Evolutionary conservation across 805 yeast species (phyloP).

Genomic region (Lipomyces spencermartinsiae): DNA sequence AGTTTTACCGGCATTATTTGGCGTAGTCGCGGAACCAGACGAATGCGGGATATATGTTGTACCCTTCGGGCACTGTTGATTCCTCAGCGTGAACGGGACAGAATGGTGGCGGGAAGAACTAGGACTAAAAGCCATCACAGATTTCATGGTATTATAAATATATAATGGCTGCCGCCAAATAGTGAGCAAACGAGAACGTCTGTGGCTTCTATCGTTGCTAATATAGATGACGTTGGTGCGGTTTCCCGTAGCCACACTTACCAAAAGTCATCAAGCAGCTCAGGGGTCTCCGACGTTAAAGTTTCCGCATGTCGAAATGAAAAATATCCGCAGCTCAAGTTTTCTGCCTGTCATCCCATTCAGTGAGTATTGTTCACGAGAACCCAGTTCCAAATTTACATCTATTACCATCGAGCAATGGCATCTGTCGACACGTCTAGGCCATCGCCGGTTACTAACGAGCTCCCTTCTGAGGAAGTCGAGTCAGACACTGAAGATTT

Average conservation of each 20-base stretch:
- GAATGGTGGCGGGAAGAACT: slow-evolving; percentile 6
- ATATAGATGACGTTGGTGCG: background rate
- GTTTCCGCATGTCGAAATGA: background rate
- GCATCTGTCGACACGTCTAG: slow-evolving; percentile 9
- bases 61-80: background rate
- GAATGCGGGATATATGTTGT: background rate
- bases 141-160: background rate
- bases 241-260: background rate
- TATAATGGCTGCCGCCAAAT: background rate
- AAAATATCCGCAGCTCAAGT: background rate
- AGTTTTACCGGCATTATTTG: background rate
- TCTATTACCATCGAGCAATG: background rate
- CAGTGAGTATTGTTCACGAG: background rate
- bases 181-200: background rate
- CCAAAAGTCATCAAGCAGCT: background rate
- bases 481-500: slow-evolving; percentile 36
- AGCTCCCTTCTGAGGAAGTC: background rate
- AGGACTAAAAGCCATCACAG: slow-evolving; percentile 4
- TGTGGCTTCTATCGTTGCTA: background rate
- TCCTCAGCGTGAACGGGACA: slow-evolving; percentile 7
- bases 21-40: background rate
- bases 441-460: background rate
- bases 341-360: background rate
- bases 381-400: background rate
- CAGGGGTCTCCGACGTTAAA: background rate